These are phyloP conservation scores for Microthyrium microscopicum DNA, from an alignment of 2,329 filamentous ascomycete genomes.

Conservation along the genomic window DNA sequence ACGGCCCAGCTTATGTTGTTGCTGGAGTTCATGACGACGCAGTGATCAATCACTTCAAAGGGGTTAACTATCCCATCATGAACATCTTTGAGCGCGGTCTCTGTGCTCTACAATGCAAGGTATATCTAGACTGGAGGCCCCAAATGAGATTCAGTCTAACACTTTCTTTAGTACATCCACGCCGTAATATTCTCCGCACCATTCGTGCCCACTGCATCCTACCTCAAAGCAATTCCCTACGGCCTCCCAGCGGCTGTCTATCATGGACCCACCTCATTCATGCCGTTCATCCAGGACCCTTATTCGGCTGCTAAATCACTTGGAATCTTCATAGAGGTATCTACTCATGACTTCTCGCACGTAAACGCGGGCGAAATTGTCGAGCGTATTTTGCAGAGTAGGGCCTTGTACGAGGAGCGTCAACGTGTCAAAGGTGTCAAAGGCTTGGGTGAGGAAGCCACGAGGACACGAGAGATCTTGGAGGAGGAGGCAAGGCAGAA, in stretches of 20 bases:
- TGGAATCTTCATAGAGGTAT: slow-evolving; percentile 70
- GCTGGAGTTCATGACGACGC: slow-evolving; percentile 88
- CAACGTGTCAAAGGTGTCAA: slow-evolving; percentile 86
- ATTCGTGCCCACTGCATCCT: slow-evolving; percentile 65
- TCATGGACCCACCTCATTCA: slow-evolving; percentile 89
- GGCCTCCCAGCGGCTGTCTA: slow-evolving; percentile 62
- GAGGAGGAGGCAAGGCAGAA: slow-evolving; percentile 16
- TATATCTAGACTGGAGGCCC: slow-evolving; percentile 30
- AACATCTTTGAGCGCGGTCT: slow-evolving; percentile 94
- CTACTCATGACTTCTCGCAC: slow-evolving; percentile 59
- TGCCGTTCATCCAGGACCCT: slow-evolving; percentile 37
- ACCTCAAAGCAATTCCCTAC: slow-evolving; percentile 58
- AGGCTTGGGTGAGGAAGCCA: slow-evolving; percentile 49
- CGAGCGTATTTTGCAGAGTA: slow-evolving; percentile 69
- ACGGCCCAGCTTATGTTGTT: slow-evolving; percentile 71
- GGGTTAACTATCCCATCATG: slow-evolving; percentile 98
- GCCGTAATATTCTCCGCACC: slow-evolving; percentile 81
- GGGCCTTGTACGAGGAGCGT: slow-evolving; percentile 77
- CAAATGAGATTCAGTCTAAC: too few species aligned
- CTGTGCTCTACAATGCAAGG: slow-evolving; percentile 87
- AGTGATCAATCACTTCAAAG: slow-evolving; percentile 93
- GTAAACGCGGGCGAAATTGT: slow-evolving; percentile 93
- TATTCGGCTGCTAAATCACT: slow-evolving; percentile 67
- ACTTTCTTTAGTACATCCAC: slow-evolving; percentile 53
- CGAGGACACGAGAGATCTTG: slow-evolving; percentile 20